These are phyloP conservation scores for Pestalotiopsis sp. DNA, from an alignment of 2,329 filamentous ascomycete genomes.

Conservation along the genomic window DNA sequence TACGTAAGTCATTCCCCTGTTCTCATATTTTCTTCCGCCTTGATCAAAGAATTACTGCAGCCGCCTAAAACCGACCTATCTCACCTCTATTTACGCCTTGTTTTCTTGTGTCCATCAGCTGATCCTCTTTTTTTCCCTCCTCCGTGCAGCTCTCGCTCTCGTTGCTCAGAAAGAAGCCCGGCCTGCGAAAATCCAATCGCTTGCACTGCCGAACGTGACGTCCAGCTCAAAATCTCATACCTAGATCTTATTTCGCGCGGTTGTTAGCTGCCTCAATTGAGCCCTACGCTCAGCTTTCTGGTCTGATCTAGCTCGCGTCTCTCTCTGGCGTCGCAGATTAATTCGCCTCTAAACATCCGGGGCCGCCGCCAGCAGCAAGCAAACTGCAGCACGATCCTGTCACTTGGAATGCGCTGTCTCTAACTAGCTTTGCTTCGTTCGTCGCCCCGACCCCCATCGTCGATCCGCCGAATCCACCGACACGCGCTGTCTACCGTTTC, in stretches of 20 bases:
- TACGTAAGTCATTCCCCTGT: neutral
- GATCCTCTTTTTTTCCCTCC: neutral
- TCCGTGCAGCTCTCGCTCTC: neutral
- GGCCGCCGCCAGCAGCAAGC: neutral
- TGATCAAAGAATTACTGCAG: slow-evolving; percentile 2
- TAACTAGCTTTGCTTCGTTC: neutral
- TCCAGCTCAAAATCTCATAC: neutral
- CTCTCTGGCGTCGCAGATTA: neutral
- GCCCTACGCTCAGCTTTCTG: neutral
- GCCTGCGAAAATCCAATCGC: neutral
- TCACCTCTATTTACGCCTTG: neutral
- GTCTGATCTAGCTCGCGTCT: neutral
- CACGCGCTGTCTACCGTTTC: neutral
- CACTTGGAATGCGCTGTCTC: slow-evolving; percentile 5
- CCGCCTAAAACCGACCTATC: neutral
- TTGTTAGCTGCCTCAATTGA: neutral
- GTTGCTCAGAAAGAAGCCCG: neutral
- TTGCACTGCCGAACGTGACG: neutral
- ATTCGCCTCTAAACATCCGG: neutral
- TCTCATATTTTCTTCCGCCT: neutral
- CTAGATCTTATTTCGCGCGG: neutral
- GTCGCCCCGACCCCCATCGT: neutral
- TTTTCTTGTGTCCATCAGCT: neutral
- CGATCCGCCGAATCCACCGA: neutral
- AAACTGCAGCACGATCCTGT: neutral